Conservation (phyloP, 345 rosid genomes). For the Litchi chinensis region DNA sequence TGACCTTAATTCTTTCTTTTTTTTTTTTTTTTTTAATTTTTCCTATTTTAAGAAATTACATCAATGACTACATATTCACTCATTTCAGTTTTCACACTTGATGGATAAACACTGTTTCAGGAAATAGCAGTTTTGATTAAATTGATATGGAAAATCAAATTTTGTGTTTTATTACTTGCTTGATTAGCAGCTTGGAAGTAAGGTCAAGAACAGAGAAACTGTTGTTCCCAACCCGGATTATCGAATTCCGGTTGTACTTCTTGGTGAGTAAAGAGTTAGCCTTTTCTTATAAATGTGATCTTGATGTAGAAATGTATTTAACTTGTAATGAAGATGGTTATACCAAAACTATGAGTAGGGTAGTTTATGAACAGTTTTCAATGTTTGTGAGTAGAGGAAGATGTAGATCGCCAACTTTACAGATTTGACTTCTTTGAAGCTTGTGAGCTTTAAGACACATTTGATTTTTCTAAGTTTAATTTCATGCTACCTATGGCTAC, state of each 20-base stretch:
- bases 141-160: background rate
- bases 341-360: background rate
- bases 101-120: background rate
- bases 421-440: background rate
- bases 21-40: background rate
- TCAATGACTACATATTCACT: background rate
- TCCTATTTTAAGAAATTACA: background rate
- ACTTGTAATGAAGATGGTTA: background rate
- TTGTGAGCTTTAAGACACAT: background rate
- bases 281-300: background rate
- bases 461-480: background rate
- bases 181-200: conserved; percentile 54
- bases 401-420: background rate
- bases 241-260: conserved; percentile 56
- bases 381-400: no score
- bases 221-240: conserved; percentile 72
- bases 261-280: conserved; percentile 37
- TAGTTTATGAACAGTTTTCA: background rate
- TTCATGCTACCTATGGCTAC: background rate
- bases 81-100: background rate
- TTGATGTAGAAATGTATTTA: background rate
- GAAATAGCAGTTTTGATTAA: background rate
- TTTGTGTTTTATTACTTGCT: conserved; percentile 1
- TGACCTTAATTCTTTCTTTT: background rate
- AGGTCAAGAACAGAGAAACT: conserved; percentile 47